phyloP scores from a whole-genome alignment of 1,284 basidiomycete species.

The Athelia sp. region DNA sequence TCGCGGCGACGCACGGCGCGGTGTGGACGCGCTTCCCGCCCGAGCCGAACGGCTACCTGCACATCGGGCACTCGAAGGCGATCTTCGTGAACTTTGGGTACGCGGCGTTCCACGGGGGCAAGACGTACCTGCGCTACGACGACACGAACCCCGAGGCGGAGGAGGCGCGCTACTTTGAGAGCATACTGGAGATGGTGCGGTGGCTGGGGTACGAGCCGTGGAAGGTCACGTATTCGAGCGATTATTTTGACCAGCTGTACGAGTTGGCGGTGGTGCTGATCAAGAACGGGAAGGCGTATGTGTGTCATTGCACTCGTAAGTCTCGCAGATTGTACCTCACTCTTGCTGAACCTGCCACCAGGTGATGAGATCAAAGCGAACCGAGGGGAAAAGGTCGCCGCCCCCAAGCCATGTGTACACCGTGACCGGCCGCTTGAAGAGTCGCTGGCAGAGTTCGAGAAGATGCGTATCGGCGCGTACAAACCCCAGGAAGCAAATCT shows the following conservation, averaged over 20 bases:
- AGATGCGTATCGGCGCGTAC: constrained; percentile 92
- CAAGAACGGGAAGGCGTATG: constrained; percentile 88
- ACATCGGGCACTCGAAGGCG: constrained; percentile 97
- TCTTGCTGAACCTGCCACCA: constrained; percentile 21
- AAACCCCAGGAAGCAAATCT: constrained; percentile 87
- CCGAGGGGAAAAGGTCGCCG: constrained; percentile 81
- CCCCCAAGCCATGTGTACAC: constrained; percentile 83
- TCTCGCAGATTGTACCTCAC: constrained; percentile 11
- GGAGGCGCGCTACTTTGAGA: constrained; percentile 94
- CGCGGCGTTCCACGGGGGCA: constrained; percentile 86
- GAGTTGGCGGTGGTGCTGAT: constrained; percentile 91
- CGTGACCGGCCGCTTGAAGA: constrained; percentile 82
- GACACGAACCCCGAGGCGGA: constrained; percentile 99
- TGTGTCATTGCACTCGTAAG: constrained; percentile 93
- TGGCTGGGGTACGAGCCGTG: constrained; percentile 99
- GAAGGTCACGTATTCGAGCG: constrained; percentile 99
- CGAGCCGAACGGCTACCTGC: constrained; percentile 96
- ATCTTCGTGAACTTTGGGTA: constrained; percentile 99
- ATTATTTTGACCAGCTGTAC: constrained; percentile 91
- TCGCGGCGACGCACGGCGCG: constrained; percentile 75
- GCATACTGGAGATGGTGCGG: constrained; percentile 90
- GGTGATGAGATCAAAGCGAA: constrained; percentile 91
- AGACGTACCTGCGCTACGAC: constrained; percentile 93
- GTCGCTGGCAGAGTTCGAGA: constrained; percentile 84
- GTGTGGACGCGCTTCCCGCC: constrained; percentile 98